Evolutionary conservation across 768 basidiomycete genomes (phyloP).

Genomic region (Lentinula guzmanii): DNA sequence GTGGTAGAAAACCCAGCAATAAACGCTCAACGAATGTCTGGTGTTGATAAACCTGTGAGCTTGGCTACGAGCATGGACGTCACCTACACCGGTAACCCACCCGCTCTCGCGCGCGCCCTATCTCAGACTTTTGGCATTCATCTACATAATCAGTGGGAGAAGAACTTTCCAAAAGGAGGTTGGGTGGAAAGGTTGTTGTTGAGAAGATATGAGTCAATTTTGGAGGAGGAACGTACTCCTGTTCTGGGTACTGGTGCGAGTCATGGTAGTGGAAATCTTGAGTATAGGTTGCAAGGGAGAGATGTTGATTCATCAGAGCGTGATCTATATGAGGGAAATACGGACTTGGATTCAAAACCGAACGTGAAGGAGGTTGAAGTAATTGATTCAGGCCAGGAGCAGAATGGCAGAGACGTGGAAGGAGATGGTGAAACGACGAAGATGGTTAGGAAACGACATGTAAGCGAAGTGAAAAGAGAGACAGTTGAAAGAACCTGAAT

Average conservation of each 20-base stretch:
- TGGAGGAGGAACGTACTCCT: constrained; percentile 9
- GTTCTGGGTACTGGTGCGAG: background rate
- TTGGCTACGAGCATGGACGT: background rate
- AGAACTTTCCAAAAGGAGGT: constrained; percentile 72
- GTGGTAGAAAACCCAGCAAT: background rate
- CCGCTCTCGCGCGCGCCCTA: constrained; percentile 47
- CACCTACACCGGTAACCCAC: background rate
- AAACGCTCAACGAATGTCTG: background rate
- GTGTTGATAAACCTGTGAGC: background rate
- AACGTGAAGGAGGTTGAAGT: background rate
- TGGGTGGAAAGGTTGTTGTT: constrained; percentile 85
- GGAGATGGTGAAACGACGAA: background rate
- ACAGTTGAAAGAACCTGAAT: background rate
- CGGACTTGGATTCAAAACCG: background rate
- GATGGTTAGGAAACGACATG: background rate
- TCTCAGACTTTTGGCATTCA: constrained; percentile 82
- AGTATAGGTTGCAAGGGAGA: background rate
- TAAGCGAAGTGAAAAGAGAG: no score
- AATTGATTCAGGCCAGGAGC: no score
- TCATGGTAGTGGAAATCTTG: background rate
- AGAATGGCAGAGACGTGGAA: background rate
- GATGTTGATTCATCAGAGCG: background rate
- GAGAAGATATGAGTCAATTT: constrained; percentile 46
- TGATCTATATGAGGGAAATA: background rate
- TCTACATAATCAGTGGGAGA: constrained; percentile 95